These are phyloP conservation scores for Pichia sp. DNA, from an alignment of 1,139 yeast genomes.

Conservation along the genomic window DNA sequence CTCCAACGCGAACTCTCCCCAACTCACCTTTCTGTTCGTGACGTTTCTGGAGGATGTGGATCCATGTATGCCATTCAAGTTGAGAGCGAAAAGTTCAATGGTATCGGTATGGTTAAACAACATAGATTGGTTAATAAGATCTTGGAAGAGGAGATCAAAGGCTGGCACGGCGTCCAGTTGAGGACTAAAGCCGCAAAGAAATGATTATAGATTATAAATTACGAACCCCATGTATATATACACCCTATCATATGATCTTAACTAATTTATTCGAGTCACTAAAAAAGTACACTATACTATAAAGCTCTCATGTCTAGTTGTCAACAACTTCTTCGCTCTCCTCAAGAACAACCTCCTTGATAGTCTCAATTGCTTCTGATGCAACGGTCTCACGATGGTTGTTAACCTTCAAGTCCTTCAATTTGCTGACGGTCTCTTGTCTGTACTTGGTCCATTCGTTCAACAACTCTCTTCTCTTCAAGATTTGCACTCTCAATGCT, in stretches of 20 bases:
- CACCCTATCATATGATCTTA: too few relatives aligned
- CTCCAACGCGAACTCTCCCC: constrained; percentile 54
- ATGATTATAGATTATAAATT: constrained; percentile 3
- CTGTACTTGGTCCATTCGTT: constrained; percentile 88
- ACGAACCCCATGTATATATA: neutral
- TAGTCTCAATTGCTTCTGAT: constrained; percentile 65
- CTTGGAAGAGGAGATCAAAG: constrained; percentile 74
- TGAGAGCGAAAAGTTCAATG: constrained; percentile 68
- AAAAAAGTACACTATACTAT: too few relatives aligned
- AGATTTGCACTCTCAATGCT: constrained; percentile 83
- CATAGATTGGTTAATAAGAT: constrained; percentile 82
- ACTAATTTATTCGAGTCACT: neutral
- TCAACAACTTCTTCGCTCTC: constrained; percentile 74
- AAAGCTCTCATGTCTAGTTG: neutral
- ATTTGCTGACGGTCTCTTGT: constrained; percentile 42
- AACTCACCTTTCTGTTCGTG: constrained; percentile 54
- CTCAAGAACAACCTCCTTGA: constrained; percentile 62
- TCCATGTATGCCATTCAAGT: constrained; percentile 91
- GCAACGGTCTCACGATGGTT: constrained; percentile 30
- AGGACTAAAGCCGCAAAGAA: constrained; percentile 51
- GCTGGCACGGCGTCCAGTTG: constrained; percentile 95
- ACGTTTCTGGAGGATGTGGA: constrained; percentile 95
- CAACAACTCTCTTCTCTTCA: constrained; percentile 74
- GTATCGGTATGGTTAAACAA: constrained; percentile 79
- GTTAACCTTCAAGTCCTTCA: constrained; percentile 30